Percentiles rank a stretch among this genome's conserved stretches.
phyloP scores from a whole-genome alignment of 345 rosid genomes.

The Theobroma cacao region DNA sequence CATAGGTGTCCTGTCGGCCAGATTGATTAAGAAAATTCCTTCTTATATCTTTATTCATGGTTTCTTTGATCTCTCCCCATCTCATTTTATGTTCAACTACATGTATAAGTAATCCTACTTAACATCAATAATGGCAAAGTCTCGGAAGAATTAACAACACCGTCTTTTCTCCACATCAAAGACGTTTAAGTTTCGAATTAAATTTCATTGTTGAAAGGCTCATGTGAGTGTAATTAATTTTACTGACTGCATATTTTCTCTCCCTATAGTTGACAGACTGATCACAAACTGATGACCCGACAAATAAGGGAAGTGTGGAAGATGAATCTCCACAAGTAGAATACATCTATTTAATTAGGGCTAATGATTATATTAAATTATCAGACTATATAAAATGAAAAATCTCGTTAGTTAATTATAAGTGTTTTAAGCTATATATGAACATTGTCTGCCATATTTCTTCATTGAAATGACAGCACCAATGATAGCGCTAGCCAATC shows the following conservation, averaged over 20 bases:
- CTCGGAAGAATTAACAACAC: constrained; percentile 1
- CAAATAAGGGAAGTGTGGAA: constrained; percentile 31
- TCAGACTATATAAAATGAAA: background rate
- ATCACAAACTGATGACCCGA: constrained; percentile 33
- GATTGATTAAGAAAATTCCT: constrained; percentile 8
- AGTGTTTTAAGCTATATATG: background rate
- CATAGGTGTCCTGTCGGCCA: constrained; percentile 31
- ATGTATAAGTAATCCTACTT: background rate
- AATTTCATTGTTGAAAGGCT: constrained; percentile 14
- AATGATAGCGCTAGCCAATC: background rate
- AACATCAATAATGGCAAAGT: constrained; percentile 7
- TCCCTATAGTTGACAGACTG: constrained; percentile 14
- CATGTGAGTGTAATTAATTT: constrained; percentile 1
- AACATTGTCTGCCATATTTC: constrained; percentile 21
- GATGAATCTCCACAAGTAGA: background rate
- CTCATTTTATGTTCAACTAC: background rate
- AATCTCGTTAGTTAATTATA: background rate
- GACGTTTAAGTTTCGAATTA: background rate
- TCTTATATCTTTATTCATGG: background rate
- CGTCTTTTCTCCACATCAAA: background rate
- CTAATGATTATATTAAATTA: background rate
- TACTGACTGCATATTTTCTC: background rate
- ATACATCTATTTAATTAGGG: background rate
- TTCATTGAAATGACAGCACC: constrained; percentile 25
- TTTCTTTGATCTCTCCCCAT: background rate